These are phyloP conservation scores for Fermentozyma sake DNA, from an alignment of 1,139 yeast species.

Conservation along the genomic window DNA sequence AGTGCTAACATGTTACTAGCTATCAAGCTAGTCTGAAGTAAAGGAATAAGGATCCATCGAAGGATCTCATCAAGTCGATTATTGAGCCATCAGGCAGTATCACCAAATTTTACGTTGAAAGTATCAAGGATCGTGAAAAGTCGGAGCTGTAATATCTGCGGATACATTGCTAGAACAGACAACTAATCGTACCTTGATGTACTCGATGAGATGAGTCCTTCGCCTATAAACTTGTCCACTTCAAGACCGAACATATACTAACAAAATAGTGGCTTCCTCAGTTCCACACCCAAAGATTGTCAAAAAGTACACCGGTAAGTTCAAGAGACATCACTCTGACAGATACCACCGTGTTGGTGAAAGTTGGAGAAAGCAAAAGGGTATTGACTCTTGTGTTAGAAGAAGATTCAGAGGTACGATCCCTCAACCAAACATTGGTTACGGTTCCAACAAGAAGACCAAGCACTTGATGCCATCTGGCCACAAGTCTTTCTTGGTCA, in stretches of 20 bases:
- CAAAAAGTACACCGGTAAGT: slow-evolving; percentile 98
- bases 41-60: neutral
- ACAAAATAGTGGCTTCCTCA: slow-evolving; percentile 78
- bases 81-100: too few species aligned
- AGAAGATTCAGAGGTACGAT: slow-evolving; percentile 99
- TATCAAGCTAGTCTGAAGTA: too few species aligned
- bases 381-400: slow-evolving; percentile 99
- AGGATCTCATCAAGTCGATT: neutral
- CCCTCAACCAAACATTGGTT: slow-evolving; percentile 99
- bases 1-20: too few species aligned
- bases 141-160: too few species aligned
- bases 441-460: slow-evolving; percentile 99
- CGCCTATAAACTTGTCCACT: neutral
- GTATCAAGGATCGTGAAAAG: too few species aligned
- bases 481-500: slow-evolving; percentile 93
- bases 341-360: slow-evolving; percentile 97
- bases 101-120: too few species aligned
- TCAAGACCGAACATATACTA: slow-evolving; percentile 13
- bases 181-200: too few species aligned
- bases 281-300: slow-evolving; percentile 99
- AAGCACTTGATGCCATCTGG: slow-evolving; percentile 96
- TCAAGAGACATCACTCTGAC: slow-evolving; percentile 99
- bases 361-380: slow-evolving; percentile 99
- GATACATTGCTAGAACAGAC: too few species aligned
- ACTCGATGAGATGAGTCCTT: too few species aligned